Percentiles rank a stretch among this genome's conserved stretches.
These are phyloP conservation scores for Lepiota brunneoincarnata DNA, from an alignment of 768 basidiomycete genomes.

Conservation along the genomic window DNA sequence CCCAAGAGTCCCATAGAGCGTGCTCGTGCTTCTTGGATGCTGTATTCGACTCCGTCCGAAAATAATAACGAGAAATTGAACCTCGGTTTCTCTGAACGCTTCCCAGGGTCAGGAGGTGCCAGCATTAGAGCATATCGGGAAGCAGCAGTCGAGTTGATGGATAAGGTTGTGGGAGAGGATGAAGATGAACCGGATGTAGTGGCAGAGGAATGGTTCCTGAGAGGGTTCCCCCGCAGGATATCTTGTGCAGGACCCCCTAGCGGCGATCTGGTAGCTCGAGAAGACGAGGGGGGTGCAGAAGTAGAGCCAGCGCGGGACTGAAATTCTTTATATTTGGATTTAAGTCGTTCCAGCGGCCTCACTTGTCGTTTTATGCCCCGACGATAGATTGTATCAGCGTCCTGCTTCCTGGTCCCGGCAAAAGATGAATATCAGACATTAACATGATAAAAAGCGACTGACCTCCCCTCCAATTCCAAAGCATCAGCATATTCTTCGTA, in stretches of 20 bases:
- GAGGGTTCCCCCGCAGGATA: constrained; percentile 12
- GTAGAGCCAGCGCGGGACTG: constrained; percentile 53
- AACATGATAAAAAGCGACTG: constrained; percentile 27
- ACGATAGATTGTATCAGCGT: constrained; percentile 80
- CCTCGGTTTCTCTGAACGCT: constrained; percentile 67
- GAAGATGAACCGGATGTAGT: constrained; percentile 14
- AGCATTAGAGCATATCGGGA: constrained; percentile 71
- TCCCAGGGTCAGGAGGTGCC: constrained; percentile 63
- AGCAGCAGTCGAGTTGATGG: constrained; percentile 38
- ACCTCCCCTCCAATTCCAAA: constrained; percentile 79
- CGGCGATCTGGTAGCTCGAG: constrained; percentile 18
- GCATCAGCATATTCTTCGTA: constrained; percentile 91
- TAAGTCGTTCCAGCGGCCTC: constrained; percentile 81
- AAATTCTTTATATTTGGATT: constrained; percentile 79
- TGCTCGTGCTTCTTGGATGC: constrained; percentile 80
- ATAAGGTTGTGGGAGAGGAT: constrained; percentile 21
- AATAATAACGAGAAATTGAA: constrained; percentile 71
- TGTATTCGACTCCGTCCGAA: constrained; percentile 79
- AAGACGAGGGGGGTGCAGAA: constrained; percentile 28
- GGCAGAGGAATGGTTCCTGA: constrained; percentile 5
- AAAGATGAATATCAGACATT: background rate
- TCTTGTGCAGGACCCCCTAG: background rate
- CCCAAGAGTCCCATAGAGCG: constrained; percentile 79
- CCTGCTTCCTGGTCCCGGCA: constrained; percentile 47
- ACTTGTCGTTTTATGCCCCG: constrained; percentile 81